Evolutionary conservation across 2,329 filamentous ascomycete species (phyloP).

Genomic region (Elsinoe necatrix): DNA sequence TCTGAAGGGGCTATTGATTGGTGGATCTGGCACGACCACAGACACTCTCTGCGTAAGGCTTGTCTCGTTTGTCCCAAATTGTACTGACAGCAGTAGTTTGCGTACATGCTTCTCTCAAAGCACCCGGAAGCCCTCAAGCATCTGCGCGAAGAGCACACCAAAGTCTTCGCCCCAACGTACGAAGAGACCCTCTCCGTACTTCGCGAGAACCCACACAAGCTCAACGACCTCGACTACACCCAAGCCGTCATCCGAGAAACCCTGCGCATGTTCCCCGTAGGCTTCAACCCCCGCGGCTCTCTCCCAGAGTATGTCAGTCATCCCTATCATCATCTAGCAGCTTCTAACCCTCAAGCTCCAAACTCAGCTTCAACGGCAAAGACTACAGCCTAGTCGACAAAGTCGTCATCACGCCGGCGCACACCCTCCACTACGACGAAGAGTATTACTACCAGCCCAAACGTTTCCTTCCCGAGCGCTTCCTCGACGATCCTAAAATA

Average conservation of each 20-base stretch:
- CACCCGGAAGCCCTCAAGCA: background rate
- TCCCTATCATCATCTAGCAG: background rate
- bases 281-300: background rate
- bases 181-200: background rate
- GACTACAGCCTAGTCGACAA: background rate
- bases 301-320: background rate
- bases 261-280: background rate
- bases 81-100: background rate
- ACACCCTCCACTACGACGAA: background rate
- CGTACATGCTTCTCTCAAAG: background rate
- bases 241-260: background rate
- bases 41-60: background rate
- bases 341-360: background rate
- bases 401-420: background rate
- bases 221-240: background rate
- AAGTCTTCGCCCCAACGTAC: background rate
- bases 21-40: background rate
- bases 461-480: background rate
- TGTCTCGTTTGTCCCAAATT: background rate
- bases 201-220: background rate
- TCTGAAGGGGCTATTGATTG: background rate
- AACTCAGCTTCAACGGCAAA: background rate
- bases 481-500: background rate
- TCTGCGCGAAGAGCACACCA: background rate
- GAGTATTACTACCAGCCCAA: background rate